A percentile compares a stretch with the other conserved stretches of the same genome.
Conservation (phyloP, 2,329 filamentous ascomycete genomes). For the Microcyclosporella mali region DNA sequence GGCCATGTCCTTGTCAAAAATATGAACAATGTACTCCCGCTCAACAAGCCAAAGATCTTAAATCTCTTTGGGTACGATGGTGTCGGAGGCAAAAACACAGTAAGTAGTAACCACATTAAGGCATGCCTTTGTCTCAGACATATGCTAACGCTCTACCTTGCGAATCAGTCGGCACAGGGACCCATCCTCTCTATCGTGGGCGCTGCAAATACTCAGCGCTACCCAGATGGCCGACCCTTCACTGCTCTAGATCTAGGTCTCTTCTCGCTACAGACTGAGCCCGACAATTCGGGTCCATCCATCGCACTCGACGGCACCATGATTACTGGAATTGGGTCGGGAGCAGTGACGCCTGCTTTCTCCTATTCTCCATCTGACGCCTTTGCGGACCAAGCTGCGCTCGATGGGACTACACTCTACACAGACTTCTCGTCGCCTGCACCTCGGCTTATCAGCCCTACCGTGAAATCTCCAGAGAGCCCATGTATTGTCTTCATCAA, state of each 20-base stretch:
- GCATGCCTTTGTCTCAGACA: no score
- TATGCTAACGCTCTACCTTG: no score
- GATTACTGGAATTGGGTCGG: conserved; percentile 21
- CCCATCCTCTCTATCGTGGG: conserved; percentile 68
- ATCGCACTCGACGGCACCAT: conserved; percentile 20
- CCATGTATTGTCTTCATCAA: conserved; percentile 31
- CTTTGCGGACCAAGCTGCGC: conserved; percentile 17
- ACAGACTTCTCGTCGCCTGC: conserved; percentile 15
- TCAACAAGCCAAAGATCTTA: conserved; percentile 59
- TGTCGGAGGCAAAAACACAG: conserved; percentile 53
- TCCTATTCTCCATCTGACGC: conserved; percentile 21
- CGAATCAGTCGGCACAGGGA: conserved; percentile 60
- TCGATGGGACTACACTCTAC: conserved; percentile 18
- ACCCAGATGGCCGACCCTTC: conserved; percentile 61
- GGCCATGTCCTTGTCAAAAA: conserved; percentile 59
- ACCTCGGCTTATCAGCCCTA: conserved; percentile 1
- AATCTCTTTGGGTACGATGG: conserved; percentile 69
- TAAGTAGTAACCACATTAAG: no score
- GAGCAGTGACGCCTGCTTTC: conserved; percentile 15
- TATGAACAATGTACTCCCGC: conserved; percentile 47
- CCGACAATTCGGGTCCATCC: not conserved
- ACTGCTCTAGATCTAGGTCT: conserved; percentile 53
- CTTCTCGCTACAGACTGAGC: not conserved
- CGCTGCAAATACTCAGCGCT: conserved; percentile 32
- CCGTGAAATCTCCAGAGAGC: no score